These are phyloP conservation scores for Apophysomyces elegans DNA, from an alignment of 371 early-diverging fungal genomes.

Conservation along the genomic window DNA sequence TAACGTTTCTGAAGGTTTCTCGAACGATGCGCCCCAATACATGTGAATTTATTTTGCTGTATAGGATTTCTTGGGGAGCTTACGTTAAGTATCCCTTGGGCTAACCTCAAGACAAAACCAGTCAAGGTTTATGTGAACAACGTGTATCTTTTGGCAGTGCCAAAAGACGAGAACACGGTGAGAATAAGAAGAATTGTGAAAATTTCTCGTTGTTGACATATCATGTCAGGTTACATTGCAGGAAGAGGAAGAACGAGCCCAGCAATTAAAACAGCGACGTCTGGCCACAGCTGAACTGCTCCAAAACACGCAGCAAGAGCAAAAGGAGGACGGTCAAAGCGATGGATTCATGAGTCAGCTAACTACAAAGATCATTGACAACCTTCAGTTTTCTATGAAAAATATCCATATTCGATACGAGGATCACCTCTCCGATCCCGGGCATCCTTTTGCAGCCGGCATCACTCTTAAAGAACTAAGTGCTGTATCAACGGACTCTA, in stretches of 20 bases:
- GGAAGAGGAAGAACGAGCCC: slow-evolving; percentile 84
- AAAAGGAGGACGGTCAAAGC: slow-evolving; percentile 59
- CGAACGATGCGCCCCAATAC: background rate
- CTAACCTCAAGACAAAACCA: slow-evolving; percentile 92
- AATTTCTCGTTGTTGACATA: background rate
- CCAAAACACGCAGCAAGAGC: slow-evolving; percentile 49
- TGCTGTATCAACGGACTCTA: slow-evolving; percentile 78
- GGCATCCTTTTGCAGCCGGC: slow-evolving; percentile 76
- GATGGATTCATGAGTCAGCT: slow-evolving; percentile 70
- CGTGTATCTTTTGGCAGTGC: slow-evolving; percentile 87
- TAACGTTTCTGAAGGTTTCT: slow-evolving; percentile 77
- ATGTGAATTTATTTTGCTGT: background rate
- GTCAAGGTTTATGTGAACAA: slow-evolving; percentile 88
- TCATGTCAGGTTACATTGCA: slow-evolving; percentile 49
- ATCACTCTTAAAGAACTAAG: slow-evolving; percentile 80
- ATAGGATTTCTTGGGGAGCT: slow-evolving; percentile 92
- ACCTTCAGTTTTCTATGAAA: slow-evolving; percentile 85
- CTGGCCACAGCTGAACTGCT: slow-evolving; percentile 82
- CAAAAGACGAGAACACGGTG: slow-evolving; percentile 78
- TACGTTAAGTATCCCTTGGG: slow-evolving; percentile 94
- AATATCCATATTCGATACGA: slow-evolving; percentile 90
- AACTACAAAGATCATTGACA: slow-evolving; percentile 84
- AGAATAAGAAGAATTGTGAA: background rate
- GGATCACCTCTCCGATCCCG: slow-evolving; percentile 69
- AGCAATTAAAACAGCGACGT: slow-evolving; percentile 80